Percentiles rank a stretch among this genome's conserved stretches.
Conservation (phyloP, 2,329 filamentous ascomycete species). For the Amauroascus niger region DNA sequence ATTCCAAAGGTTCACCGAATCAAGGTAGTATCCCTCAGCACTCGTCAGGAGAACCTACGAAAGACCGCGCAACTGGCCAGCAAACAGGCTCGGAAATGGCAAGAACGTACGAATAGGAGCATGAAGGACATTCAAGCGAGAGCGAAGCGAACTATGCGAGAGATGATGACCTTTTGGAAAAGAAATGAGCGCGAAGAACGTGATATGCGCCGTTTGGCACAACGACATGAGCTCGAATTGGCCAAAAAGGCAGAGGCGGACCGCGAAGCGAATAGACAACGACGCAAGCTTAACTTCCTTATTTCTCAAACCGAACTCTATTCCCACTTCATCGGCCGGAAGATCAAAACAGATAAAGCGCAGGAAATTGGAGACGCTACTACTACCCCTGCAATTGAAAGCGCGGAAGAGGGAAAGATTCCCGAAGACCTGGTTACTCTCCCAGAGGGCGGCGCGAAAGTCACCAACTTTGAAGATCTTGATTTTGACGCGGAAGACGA, state of each 20-base stretch:
- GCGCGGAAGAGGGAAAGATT: constrained; percentile 38
- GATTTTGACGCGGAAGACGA: constrained; percentile 96
- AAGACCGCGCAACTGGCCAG: constrained; percentile 95
- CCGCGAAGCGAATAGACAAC: constrained; percentile 92
- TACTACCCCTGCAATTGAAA: constrained; percentile 42
- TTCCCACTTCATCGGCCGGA: constrained; percentile 98
- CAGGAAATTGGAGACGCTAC: constrained; percentile 72
- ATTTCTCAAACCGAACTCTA: constrained; percentile 98
- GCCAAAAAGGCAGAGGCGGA: constrained; percentile 95
- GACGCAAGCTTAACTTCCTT: constrained; percentile 97
- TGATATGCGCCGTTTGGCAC: constrained; percentile 83
- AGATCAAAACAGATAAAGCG: constrained; percentile 95
- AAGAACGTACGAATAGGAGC: constrained; percentile 94
- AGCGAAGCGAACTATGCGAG: constrained; percentile 95
- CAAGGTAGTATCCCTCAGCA: constrained; percentile 73
- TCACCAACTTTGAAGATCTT: constrained; percentile 88
- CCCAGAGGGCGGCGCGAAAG: constrained; percentile 48
- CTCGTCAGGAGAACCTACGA: constrained; percentile 87
- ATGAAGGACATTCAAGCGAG: constrained; percentile 95
- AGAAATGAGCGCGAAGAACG: constrained; percentile 96
- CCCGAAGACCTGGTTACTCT: constrained; percentile 41
- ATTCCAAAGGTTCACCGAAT: constrained; percentile 86
- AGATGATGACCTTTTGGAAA: constrained; percentile 99
- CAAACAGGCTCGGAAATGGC: constrained; percentile 96
- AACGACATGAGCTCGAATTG: constrained; percentile 91